Conservation (phyloP, 2,329 filamentous ascomycete genomes). For the Chalara sp. region DNA sequence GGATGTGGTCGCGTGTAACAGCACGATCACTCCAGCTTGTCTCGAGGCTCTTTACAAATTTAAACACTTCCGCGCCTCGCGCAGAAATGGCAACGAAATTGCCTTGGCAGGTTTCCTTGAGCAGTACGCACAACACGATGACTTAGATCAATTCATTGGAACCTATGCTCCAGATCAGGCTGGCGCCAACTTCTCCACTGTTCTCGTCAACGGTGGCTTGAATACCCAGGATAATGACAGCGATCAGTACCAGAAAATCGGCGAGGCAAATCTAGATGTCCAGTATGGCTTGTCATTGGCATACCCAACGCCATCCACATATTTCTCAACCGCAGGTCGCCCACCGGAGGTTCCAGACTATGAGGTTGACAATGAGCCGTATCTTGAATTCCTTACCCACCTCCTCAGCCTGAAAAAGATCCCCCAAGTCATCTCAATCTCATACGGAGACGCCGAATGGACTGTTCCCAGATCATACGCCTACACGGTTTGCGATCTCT, state of each 20-base stretch:
- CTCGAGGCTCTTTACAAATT: constrained; percentile 25
- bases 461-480: constrained; percentile 48
- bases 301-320: constrained; percentile 45
- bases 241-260: constrained; percentile 8
- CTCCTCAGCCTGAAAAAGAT: constrained; percentile 47
- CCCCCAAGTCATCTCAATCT: constrained; percentile 52
- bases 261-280: constrained; percentile 56
- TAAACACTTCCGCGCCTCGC: constrained; percentile 5
- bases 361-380: constrained; percentile 60
- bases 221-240: constrained; percentile 21
- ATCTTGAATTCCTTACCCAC: constrained; percentile 55
- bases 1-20: constrained; percentile 13
- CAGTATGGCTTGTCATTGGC: constrained; percentile 49
- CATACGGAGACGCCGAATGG: constrained; percentile 47
- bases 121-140: constrained; percentile 19
- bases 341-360: constrained; percentile 39
- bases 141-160: constrained; percentile 22
- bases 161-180: constrained; percentile 17
- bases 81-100: constrained; percentile 16
- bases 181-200: constrained; percentile 27
- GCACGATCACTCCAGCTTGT: constrained; percentile 22
- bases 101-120: constrained; percentile 24
- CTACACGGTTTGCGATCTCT: constrained; percentile 45
- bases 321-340: constrained; percentile 51
- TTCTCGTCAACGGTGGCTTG: constrained; percentile 20